Base-by-base conservation (phyloP, 495 filamentous ascomycete genomes). In the Annulohypoxylon stygium region DNA sequence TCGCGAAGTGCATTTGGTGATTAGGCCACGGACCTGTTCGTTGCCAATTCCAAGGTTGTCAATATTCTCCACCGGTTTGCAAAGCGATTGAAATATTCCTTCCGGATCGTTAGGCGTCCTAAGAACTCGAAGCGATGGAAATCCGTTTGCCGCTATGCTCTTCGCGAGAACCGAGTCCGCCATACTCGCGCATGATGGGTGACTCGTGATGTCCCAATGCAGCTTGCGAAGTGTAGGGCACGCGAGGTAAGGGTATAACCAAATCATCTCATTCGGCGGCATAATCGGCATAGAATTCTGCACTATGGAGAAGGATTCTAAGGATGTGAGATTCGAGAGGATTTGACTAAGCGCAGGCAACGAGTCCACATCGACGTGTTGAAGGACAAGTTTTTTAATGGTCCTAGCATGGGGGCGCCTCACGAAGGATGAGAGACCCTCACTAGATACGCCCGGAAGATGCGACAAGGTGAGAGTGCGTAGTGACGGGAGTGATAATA, bases 151-250 rank as follows among this genome's bases (percentile, higher is more conserved):
- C 2, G 84, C 79, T 61, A 97, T 95, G 57, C 90, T 91, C 67
- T 86, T 87, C 14, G 93, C 92, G 39, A 97, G 86, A 63, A 93
- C 89, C 5, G 81, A 84, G 66, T 93, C 93, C 9, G 93, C 92
- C 18, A 74, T 66, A 39, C 81, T 85, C 23, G 83, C 77, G 16
- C 76, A 70, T 11, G 78, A 69, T 6, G 81, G 78, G 12, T 83
- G 76, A 65, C 83, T 81, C 0, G 91, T 87, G 26, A 95, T 87
- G 74, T 97, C 93, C 95, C 95, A 96, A 80, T 96, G 93, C 12
- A 96, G 81, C 60, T 88, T 88, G 65, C 88, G 82, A 0, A 97
- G 85, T 18, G 85, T 88, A 0, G 81, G 78, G 0, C 90, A 95
- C 1, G 90, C 90, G 5, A 97, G 83, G 65, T 93, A 88, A 0